Base-by-base conservation (phyloP, 257 asterid species). In the Anisodus tanguticus region DNA sequence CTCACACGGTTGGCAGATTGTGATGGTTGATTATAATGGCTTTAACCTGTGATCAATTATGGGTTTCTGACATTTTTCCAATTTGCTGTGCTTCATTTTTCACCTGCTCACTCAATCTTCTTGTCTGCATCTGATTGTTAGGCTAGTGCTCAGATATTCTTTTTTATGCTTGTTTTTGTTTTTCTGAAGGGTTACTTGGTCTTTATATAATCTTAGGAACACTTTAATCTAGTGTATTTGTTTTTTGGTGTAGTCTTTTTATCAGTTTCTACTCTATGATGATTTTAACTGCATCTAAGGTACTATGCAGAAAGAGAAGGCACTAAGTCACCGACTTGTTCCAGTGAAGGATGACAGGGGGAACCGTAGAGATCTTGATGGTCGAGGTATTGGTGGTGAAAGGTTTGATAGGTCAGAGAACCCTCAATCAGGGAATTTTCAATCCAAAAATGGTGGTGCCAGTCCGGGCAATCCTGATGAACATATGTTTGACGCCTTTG, bases 291-390 rank as follows among this genome's bases (percentile, higher is more conserved):
- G 66, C 66, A 60, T 60, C 9, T 59, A 53, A 19, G 66, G 26
- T 60, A 12, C 7, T 90, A 45, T 88, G 90, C 89, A 94, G 99
- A 95, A 93, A 91, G 99, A 94, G 83, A 95, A 86, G 87, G 88
- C 89, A 76, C 91, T 84, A 72, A 86, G 98, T 66, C 92, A 94
- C 66, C 88, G 98, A 54, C 93, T 91, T 67, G 93, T 94, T 47
- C 84, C 82, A 74, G 41, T 90, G 79, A 92, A 86, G 88, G 97
- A 94, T 87, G 99, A 93, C 37, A 91, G 97, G 86, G 97, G 94
- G 55, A 89, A 86, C 64, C 90, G 89, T 43, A 91, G 97, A 86
- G 99, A 93, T 26, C 96, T 90, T 64, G 97, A 90, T 67, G 85
- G 84, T 85, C 95, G 90, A 83, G 89, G 88, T 83, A 91, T 90